These are phyloP conservation scores for Chrysochromulina parva DNA, from an alignment of 78 protist species.

Conservation along the genomic window DNA sequence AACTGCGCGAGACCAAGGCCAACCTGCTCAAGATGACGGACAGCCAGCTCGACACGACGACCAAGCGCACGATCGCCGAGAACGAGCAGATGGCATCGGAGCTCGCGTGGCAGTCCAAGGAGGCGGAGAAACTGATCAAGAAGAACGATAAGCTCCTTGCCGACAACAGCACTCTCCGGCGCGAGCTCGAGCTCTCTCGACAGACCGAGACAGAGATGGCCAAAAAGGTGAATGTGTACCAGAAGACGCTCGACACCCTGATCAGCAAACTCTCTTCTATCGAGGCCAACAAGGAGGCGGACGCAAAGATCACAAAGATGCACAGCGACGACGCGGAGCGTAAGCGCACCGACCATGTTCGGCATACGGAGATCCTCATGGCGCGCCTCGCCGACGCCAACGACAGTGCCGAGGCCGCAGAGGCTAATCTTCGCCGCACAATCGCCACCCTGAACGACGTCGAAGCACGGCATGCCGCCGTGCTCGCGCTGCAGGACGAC, in stretches of 20 bases:
- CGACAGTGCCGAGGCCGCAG: too few relatives aligned
- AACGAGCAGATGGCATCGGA: conserved; percentile 19
- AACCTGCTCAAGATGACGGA: conserved; percentile 7
- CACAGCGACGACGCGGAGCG: neutral
- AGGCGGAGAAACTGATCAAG: neutral
- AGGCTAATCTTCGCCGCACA: too few relatives aligned
- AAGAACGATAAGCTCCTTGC: neutral
- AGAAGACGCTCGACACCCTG: conserved; percentile 4
- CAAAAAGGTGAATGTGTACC: neutral
- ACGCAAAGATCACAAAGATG: neutral
- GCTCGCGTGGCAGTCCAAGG: conserved; percentile 5
- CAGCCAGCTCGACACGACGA: neutral
- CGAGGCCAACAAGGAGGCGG: neutral
- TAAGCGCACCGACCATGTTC: too few relatives aligned
- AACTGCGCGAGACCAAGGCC: conserved; percentile 7
- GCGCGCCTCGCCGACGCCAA: too few relatives aligned
- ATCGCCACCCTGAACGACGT: neutral
- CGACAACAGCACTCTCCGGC: neutral
- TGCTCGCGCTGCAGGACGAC: neutral
- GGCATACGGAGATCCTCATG: too few relatives aligned
- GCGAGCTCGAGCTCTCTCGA: neutral
- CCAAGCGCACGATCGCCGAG: conserved; percentile 9
- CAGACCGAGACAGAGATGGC: neutral
- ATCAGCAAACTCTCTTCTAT: neutral
- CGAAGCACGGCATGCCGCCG: neutral